These are phyloP conservation scores for Colletotrichum trifolii DNA, from an alignment of 2,329 filamentous ascomycete species.

Conservation along the genomic window DNA sequence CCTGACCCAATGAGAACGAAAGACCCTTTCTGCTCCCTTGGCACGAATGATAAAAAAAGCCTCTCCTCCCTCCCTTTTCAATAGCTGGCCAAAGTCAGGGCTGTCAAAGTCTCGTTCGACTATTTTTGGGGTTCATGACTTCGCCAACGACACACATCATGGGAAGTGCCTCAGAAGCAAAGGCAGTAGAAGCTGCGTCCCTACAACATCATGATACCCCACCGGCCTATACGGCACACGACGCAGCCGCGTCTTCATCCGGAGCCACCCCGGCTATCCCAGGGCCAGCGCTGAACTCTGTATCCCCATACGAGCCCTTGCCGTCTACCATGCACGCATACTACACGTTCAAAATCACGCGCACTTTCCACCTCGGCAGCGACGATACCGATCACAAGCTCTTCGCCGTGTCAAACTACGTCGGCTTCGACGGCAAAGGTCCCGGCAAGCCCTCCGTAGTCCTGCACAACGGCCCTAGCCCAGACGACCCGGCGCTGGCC, in stretches of 20 bases:
- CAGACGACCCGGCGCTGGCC: not conserved
- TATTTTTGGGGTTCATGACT: too few species aligned
- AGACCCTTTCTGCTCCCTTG: too few species aligned
- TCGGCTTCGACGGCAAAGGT: not conserved
- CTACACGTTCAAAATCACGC: conserved; percentile 3
- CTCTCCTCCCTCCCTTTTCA: too few species aligned
- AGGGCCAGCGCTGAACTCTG: not conserved
- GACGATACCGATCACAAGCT: conserved; percentile 8
- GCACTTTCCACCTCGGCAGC: conserved; percentile 4
- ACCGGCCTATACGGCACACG: too few species aligned
- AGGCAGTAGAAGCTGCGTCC: too few species aligned
- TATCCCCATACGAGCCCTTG: not conserved
- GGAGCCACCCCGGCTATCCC: not conserved
- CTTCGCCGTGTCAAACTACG: conserved; percentile 5
- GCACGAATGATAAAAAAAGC: too few species aligned
- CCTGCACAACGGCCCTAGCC: conserved; percentile 14
- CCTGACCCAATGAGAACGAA: too few species aligned
- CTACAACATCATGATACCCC: not conserved
- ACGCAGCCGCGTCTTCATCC: too few species aligned
- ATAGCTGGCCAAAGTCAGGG: too few species aligned
- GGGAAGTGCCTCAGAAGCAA: too few species aligned
- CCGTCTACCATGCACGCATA: not conserved
- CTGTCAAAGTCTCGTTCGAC: too few species aligned
- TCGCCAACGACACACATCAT: too few species aligned
- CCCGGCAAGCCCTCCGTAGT: conserved; percentile 1